phyloP scores from a whole-genome alignment of 2,329 filamentous ascomycete species.

The Epicoccum sorghinum region DNA sequence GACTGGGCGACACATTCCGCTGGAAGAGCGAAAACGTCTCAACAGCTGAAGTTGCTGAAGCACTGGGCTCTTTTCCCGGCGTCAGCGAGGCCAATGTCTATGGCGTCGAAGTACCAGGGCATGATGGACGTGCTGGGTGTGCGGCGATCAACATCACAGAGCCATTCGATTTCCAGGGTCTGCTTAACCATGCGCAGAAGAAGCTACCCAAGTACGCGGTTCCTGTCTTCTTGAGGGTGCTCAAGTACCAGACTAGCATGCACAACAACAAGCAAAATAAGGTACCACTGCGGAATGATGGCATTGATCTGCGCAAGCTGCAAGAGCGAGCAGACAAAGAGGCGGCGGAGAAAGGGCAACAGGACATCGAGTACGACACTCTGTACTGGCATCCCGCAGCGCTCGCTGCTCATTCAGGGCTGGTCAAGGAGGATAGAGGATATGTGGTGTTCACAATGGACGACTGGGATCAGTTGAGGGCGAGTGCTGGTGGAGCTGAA shows the following conservation, averaged over 20 bases:
- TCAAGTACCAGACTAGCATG: constrained; percentile 64
- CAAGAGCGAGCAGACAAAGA: constrained; percentile 48
- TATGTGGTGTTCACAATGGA: constrained; percentile 65
- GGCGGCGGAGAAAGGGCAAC: constrained; percentile 44
- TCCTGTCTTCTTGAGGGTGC: constrained; percentile 72
- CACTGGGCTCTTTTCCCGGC: constrained; percentile 52
- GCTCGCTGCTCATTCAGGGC: constrained; percentile 41
- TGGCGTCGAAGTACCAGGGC: constrained; percentile 54
- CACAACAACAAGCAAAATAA: constrained; percentile 86
- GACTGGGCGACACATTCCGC: constrained; percentile 56
- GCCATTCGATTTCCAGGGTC: constrained; percentile 59
- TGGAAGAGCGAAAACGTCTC: constrained; percentile 59
- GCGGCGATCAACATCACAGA: constrained; percentile 63
- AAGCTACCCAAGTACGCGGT: constrained; percentile 76
- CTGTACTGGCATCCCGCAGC: constrained; percentile 57
- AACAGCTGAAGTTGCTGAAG: constrained; percentile 56
- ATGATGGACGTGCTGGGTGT: constrained; percentile 60
- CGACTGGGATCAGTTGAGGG: constrained; percentile 63
- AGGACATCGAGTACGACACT: constrained; percentile 48
- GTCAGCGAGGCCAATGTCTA: constrained; percentile 57
- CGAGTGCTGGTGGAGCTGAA: constrained; percentile 29
- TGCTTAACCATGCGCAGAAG: constrained; percentile 64
- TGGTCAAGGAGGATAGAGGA: constrained; percentile 46
- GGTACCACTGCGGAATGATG: constrained; percentile 69
- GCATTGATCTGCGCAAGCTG: constrained; percentile 63